A percentile compares a stretch with the other conserved stretches of the same genome.
These are phyloP conservation scores for Cercophora sp. DNA, from an alignment of 495 filamentous ascomycete species.

Conservation along the genomic window DNA sequence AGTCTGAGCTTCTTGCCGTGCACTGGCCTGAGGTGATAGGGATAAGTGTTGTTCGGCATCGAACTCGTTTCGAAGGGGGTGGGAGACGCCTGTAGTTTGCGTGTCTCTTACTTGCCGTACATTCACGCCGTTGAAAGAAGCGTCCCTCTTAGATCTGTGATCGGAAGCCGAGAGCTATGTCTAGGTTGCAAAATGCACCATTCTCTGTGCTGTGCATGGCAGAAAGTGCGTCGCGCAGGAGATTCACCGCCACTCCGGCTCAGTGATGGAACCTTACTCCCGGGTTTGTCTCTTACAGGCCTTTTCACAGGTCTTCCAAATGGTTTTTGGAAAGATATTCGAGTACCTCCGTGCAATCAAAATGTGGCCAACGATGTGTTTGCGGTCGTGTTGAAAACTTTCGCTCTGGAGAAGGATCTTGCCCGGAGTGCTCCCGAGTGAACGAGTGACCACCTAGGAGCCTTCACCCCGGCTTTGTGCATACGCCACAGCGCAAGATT, in stretches of 20 bases:
- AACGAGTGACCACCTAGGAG: not conserved
- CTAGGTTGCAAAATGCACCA: not conserved
- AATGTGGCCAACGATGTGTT: not conserved
- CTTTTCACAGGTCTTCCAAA: not conserved
- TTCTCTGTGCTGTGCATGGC: not conserved
- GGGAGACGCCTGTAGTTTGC: not conserved
- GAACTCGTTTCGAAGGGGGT: not conserved
- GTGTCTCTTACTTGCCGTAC: not conserved
- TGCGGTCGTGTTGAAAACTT: conserved; percentile 2
- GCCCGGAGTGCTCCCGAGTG: conserved; percentile 1
- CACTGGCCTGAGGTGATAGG: not conserved
- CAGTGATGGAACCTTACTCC: not conserved
- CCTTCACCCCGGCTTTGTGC: not conserved
- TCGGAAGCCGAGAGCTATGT: not conserved
- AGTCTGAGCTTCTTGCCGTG: not conserved
- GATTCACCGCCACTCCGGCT: not conserved
- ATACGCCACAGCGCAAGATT: not conserved
- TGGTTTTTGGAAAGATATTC: not conserved
- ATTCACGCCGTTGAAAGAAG: not conserved
- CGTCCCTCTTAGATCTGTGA: not conserved
- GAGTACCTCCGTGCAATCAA: not conserved
- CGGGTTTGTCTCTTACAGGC: not conserved
- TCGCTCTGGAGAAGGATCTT: conserved; percentile 4
- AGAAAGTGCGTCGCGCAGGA: not conserved
- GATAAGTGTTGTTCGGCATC: not conserved